Conservation (phyloP, 2,329 filamentous ascomycete species). For the Trichophyton verrucosum region DNA sequence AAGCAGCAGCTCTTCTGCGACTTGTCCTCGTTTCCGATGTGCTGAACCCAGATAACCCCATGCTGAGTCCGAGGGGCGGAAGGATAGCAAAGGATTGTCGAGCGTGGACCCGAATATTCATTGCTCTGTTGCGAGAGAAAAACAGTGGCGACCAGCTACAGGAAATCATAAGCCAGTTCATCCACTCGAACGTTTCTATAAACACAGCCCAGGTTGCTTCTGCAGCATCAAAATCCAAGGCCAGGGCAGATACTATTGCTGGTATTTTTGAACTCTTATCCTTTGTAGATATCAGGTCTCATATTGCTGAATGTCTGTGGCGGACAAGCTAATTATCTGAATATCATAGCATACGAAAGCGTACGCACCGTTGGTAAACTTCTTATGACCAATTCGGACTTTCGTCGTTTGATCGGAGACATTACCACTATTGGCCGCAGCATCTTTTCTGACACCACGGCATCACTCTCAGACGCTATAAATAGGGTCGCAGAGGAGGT, state of each 20-base stretch:
- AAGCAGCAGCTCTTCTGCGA: constrained; percentile 65
- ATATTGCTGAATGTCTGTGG: neutral
- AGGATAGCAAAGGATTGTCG: constrained; percentile 59
- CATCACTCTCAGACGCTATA: constrained; percentile 63
- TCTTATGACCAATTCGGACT: constrained; percentile 82
- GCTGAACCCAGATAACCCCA: constrained; percentile 60
- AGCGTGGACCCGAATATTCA: constrained; percentile 65
- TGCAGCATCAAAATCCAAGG: constrained; percentile 50
- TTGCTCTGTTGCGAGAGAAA: constrained; percentile 70
- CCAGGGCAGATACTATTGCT: constrained; percentile 58
- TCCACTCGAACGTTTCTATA: constrained; percentile 58
- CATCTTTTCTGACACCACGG: constrained; percentile 76
- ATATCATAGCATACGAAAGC: constrained; percentile 56
- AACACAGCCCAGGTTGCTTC: constrained; percentile 52
- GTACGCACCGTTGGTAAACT: constrained; percentile 70
- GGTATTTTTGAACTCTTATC: constrained; percentile 35
- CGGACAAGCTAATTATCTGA: neutral
- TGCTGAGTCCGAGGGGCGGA: constrained; percentile 66
- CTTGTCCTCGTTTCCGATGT: constrained; percentile 66
- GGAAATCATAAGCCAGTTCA: constrained; percentile 77
- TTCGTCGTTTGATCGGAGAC: constrained; percentile 73
- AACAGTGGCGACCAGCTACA: constrained; percentile 77
- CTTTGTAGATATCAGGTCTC: neutral
- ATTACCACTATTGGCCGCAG: constrained; percentile 66
- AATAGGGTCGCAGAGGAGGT: constrained; percentile 61